Conservation (phyloP, 2,329 filamentous ascomycete genomes). For the Ceratocystis huliohia region DNA sequence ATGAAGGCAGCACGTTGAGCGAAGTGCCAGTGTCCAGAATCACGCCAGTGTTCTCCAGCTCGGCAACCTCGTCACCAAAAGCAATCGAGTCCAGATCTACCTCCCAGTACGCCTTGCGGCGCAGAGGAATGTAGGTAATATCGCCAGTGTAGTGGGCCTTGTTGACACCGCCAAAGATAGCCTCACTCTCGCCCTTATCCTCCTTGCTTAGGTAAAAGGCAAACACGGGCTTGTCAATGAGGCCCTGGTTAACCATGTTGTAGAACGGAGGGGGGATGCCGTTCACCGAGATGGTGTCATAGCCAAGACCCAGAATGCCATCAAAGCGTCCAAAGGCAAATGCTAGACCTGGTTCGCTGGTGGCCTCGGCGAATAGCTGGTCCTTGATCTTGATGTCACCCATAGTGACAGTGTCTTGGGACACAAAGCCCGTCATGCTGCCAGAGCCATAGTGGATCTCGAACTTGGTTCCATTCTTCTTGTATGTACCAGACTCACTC, state of each 20-base stretch:
- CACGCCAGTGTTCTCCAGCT: conserved; percentile 87
- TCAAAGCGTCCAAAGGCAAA: conserved; percentile 98
- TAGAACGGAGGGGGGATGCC: conserved; percentile 90
- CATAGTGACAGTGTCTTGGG: conserved; percentile 73
- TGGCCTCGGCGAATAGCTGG: conserved; percentile 94
- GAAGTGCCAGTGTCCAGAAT: conserved; percentile 98
- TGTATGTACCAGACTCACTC: conserved; percentile 74
- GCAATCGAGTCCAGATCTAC: conserved; percentile 88
- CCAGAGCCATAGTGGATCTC: conserved; percentile 94
- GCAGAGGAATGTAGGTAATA: conserved; percentile 82
- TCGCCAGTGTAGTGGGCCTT: conserved; percentile 70
- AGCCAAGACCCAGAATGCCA: conserved; percentile 88
- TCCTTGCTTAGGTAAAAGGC: conserved; percentile 80
- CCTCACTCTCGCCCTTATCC: conserved; percentile 63
- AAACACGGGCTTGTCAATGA: conserved; percentile 86
- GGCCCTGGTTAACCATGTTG: conserved; percentile 79
- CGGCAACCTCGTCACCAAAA: conserved; percentile 72
- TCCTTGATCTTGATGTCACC: conserved; percentile 78
- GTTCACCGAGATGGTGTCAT: conserved; percentile 95
- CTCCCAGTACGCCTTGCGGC: conserved; percentile 99
- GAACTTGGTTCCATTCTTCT: conserved; percentile 85
- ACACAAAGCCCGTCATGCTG: conserved; percentile 84
- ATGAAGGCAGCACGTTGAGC: conserved; percentile 82
- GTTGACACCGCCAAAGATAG: conserved; percentile 79
- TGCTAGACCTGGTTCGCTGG: conserved; percentile 84